Percentiles rank a stretch among this genome's conserved stretches.
Evolutionary conservation across 352 stramenopile species (phyloP).

Genomic region (Blastocystis sp.): DNA sequence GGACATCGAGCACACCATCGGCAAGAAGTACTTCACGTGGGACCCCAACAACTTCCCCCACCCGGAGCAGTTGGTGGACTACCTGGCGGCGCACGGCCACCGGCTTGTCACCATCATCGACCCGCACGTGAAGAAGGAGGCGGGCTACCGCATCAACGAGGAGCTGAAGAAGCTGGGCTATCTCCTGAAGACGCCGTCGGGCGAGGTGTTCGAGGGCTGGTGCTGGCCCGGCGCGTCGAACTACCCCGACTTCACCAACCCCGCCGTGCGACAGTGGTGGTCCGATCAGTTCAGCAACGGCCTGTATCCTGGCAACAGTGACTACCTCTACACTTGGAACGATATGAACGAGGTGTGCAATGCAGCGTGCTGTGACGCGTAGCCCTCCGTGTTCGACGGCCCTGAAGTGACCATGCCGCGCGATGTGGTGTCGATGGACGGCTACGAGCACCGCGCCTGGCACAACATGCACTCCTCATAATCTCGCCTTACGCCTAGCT

Average conservation of each 20-base stretch:
- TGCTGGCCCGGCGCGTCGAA: constrained; percentile 96
- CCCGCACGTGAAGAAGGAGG: constrained; percentile 95
- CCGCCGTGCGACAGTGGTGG: constrained; percentile 90
- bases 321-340: constrained; percentile 95
- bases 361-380: neutral
- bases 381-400: constrained; percentile 95
- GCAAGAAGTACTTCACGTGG: constrained; percentile 97
- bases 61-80: constrained; percentile 88
- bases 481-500: neutral
- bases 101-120: constrained; percentile 99
- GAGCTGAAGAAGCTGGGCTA: constrained; percentile 8
- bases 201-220: constrained; percentile 94
- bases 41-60: constrained; percentile 90
- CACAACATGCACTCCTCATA: constrained; percentile 87
- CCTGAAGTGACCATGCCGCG: constrained; percentile 97
- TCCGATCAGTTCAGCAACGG: constrained; percentile 88
- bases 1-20: constrained; percentile 98
- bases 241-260: constrained; percentile 94
- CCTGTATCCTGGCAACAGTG: constrained; percentile 86
- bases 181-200: constrained; percentile 80
- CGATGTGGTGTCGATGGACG: constrained; percentile 83
- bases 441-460: constrained; percentile 95
- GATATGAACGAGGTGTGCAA: constrained; percentile 93
- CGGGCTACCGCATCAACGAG: constrained; percentile 84
- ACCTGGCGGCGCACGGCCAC: constrained; percentile 82